Evolutionary conservation across 1,139 yeast genomes (phyloP).

Genomic region (Dujonia santamariae): DNA sequence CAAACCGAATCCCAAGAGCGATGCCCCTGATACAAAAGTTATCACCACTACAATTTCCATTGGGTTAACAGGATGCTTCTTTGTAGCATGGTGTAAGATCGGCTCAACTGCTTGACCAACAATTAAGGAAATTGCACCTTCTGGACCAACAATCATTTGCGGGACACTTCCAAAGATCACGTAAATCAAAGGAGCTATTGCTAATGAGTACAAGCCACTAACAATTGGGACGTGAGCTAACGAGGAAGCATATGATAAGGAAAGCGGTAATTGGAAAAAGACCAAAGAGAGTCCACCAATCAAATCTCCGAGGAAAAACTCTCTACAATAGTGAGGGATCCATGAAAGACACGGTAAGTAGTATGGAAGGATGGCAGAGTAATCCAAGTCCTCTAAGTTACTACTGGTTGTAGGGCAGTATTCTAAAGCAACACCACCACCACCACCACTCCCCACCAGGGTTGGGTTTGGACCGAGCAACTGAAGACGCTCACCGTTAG

Average conservation of each 20-base stretch:
- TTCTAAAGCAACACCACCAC: too few relatives aligned
- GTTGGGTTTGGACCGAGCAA: constrained; percentile 1
- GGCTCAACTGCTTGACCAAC: constrained; percentile 92
- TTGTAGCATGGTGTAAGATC: constrained; percentile 47
- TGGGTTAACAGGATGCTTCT: constrained; percentile 43
- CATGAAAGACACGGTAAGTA: constrained; percentile 82
- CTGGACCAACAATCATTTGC: constrained; percentile 96
- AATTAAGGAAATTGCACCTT: constrained; percentile 86
- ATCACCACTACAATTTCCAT: constrained; percentile 70
- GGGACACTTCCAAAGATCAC: constrained; percentile 89
- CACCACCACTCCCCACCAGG: too few relatives aligned
- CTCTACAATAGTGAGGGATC: constrained; percentile 59
- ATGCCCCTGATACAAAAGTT: constrained; percentile 74
- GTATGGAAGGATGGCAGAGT: constrained; percentile 43
- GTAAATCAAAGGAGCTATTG: constrained; percentile 80
- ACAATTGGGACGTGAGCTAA: constrained; percentile 89
- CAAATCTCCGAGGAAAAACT: constrained; percentile 66
- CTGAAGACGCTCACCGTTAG: too few relatives aligned
- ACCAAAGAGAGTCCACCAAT: constrained; percentile 87
- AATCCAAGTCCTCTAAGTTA: constrained; percentile 5
- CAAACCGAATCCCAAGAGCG: constrained; percentile 73
- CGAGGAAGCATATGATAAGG: constrained; percentile 85
- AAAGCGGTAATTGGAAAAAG: constrained; percentile 87
- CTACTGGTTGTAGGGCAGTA: constrained; percentile 7
- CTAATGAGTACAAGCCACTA: constrained; percentile 80